Evolutionary conservation across 768 basidiomycete species (phyloP), one percentile per base, ranked within the genome.

Genomic region (Royoungia palumana): DNA sequence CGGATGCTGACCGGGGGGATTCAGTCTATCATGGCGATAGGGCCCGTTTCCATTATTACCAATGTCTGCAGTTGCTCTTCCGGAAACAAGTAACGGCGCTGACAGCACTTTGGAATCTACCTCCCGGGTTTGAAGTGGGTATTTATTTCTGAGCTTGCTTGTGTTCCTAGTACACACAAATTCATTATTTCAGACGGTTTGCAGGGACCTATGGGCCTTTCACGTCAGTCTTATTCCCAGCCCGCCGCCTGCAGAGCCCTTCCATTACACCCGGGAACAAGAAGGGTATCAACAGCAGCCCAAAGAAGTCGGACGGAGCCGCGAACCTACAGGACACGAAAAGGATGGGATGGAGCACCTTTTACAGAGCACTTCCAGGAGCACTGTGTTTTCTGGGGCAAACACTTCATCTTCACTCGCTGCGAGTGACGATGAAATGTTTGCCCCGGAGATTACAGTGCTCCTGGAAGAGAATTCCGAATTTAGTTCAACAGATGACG

Each of bases 1-100:
- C 17, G 8, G 27, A 44, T 55, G 10, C 40, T 43, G 22, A 44
- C 35, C n/a, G 46, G 19, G 13, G 34, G 13, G 4, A 13, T 44
- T 8, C 59, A 96, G 94, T 91, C 37, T 94, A 92, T 59, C 85
- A 92, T 57, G 93, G 92, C 7, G 76, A 81, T 14, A 77, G 86
- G 49, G 89, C 83, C 13, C 77, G 83, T 34, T 92, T 78, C 62
- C 82, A 87, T 49, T 90, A 89, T 57, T 87, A 90, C 52, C 86
- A 94, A 54, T 89, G 87, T 58, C 73, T 90, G 30, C 94, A 96
- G 65, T 70, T 91, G 1, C 70, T 96, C 46, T 71, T 95, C 11
- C 77, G 93, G 27, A 79, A 83, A 57, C 93, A 96, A 66, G 70
- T 93, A 12, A 72, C 69, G 6, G 75, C 76, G n/a, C 65, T 93